A percentile compares a stretch with the other conserved stretches of the same genome.
phyloP scores from a whole-genome alignment of 139 green algal species.

The Edaphochlamys debaryana region DNA sequence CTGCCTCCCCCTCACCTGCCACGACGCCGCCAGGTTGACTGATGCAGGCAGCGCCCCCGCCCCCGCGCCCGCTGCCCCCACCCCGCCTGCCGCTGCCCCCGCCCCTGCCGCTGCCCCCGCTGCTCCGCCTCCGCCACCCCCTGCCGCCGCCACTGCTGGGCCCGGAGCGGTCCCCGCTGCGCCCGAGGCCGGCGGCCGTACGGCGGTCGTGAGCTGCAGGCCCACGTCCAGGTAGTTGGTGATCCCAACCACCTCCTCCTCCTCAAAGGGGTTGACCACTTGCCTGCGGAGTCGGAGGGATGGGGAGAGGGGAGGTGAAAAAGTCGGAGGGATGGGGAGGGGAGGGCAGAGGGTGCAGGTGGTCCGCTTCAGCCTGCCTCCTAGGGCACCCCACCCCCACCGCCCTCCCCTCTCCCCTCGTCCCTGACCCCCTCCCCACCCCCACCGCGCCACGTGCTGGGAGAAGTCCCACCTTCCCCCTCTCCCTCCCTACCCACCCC shows the following conservation, averaged over 20 bases:
- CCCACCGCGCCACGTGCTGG: no score
- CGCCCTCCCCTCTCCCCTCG: no score
- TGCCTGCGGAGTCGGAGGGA: constrained; percentile 5
- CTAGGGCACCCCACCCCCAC: no score
- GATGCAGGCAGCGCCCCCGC: no score
- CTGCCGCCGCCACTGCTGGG: neutral
- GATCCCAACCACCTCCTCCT: constrained; percentile 79
- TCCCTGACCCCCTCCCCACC: no score
- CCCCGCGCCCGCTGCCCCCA: neutral
- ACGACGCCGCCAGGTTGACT: constrained; percentile 55
- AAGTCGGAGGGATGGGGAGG: neutral
- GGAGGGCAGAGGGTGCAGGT: no score
- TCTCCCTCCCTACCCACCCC: no score
- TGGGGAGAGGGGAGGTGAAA: no score
- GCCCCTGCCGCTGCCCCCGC: neutral
- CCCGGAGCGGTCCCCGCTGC: no score
- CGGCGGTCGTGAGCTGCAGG: constrained; percentile 61
- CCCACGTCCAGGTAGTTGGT: constrained; percentile 89
- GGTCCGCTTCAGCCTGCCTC: no score
- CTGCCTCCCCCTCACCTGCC: constrained; percentile 53
- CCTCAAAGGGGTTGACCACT: constrained; percentile 84
- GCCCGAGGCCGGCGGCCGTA: neutral
- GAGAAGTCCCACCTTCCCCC: no score
- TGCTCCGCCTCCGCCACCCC: neutral
- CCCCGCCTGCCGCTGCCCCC: constrained; percentile 5